phyloP scores from a whole-genome alignment of 1,284 basidiomycete genomes.

The Austroboletus novae-zelandiae region DNA sequence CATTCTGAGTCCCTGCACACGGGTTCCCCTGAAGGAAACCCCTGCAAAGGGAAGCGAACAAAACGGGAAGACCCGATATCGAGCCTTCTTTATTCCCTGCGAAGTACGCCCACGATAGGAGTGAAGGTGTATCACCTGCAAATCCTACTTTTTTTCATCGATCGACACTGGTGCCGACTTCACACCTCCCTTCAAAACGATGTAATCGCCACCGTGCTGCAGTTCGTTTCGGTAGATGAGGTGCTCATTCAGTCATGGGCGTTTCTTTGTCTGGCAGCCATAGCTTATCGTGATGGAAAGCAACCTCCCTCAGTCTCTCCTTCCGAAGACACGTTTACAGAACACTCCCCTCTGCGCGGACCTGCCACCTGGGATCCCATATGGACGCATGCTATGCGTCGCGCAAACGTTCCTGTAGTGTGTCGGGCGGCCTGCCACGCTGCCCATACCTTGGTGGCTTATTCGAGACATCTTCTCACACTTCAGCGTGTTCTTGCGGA shows the following conservation, averaged over 20 bases:
- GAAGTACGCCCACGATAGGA: slow-evolving; percentile 27
- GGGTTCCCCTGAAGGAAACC: slow-evolving; percentile 18
- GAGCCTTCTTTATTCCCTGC: slow-evolving; percentile 54
- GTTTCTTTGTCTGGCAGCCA: slow-evolving; percentile 73
- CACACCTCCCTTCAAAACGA: slow-evolving; percentile 54
- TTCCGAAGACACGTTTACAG: not conserved
- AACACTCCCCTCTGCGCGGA: slow-evolving; percentile 12
- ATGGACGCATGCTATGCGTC: slow-evolving; percentile 81
- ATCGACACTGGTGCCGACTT: slow-evolving; percentile 67
- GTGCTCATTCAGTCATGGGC: slow-evolving; percentile 74
- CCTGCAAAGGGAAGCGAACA: slow-evolving; percentile 45
- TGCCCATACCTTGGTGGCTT: slow-evolving; percentile 55
- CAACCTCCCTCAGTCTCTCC: slow-evolving; percentile 7
- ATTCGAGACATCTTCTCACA: slow-evolving; percentile 45
- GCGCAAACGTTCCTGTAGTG: slow-evolving; percentile 59
- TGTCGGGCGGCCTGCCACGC: slow-evolving; percentile 82
- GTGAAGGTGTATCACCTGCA: slow-evolving; percentile 65
- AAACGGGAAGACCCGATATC: slow-evolving; percentile 60
- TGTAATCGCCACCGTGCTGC: slow-evolving; percentile 54
- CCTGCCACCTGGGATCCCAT: slow-evolving; percentile 64
- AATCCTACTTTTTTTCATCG: slow-evolving; percentile 80
- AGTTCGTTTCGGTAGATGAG: slow-evolving; percentile 67
- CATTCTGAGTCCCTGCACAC: slow-evolving; percentile 59
- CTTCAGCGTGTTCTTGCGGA: slow-evolving; percentile 59
- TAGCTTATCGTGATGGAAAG: slow-evolving; percentile 52